These are phyloP conservation scores for Leccinum griseonigrum DNA, from an alignment of 1,284 basidiomycete species.

Conservation along the genomic window DNA sequence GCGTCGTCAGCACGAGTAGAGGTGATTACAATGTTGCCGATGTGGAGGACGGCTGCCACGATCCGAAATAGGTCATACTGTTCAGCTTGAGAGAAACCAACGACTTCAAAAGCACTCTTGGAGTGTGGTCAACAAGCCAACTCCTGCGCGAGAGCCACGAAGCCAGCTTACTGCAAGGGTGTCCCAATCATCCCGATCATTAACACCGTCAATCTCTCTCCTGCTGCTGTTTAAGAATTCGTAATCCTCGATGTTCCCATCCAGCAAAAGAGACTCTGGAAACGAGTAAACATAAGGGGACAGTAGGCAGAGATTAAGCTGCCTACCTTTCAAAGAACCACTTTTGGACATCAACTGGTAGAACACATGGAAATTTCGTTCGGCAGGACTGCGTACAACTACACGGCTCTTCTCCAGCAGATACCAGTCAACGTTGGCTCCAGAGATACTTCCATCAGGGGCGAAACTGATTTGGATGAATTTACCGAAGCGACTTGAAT, in stretches of 20 bases:
- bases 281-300: slow-evolving; percentile 7
- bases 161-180: slow-evolving; percentile 58
- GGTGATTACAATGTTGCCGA: slow-evolving; percentile 90
- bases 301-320: background rate
- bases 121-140: slow-evolving; percentile 11
- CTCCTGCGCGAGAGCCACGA: background rate
- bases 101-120: slow-evolving; percentile 78
- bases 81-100: slow-evolving; percentile 84
- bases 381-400: slow-evolving; percentile 82
- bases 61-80: slow-evolving; percentile 95
- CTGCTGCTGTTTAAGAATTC: slow-evolving; percentile 91
- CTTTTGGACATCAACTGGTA: slow-evolving; percentile 85
- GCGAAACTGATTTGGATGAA: slow-evolving; percentile 97
- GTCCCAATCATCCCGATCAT: slow-evolving; percentile 90
- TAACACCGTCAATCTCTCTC: slow-evolving; percentile 91
- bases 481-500: slow-evolving; percentile 98
- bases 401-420: slow-evolving; percentile 97
- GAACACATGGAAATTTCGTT: slow-evolving; percentile 96
- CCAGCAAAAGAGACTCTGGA: slow-evolving; percentile 74
- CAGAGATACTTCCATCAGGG: slow-evolving; percentile 91
- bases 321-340: slow-evolving; percentile 60
- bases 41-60: slow-evolving; percentile 90
- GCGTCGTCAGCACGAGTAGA: slow-evolving; percentile 88
- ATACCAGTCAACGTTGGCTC: slow-evolving; percentile 99
- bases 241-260: slow-evolving; percentile 79